These are phyloP conservation scores for Sextonia rubra DNA, from an alignment of 164 flowering plant genomes.

Conservation along the genomic window DNA sequence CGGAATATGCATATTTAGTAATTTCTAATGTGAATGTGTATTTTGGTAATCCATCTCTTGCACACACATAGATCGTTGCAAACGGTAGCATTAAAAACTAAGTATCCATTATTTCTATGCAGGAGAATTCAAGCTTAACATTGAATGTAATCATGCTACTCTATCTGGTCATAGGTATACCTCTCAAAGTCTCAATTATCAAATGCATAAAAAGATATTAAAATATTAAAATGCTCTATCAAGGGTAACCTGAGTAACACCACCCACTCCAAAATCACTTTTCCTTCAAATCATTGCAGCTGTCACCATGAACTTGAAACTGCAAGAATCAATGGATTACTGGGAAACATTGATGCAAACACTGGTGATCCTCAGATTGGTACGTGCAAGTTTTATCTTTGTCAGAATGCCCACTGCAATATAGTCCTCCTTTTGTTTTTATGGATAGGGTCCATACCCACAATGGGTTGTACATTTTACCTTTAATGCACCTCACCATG, in stretches of 20 bases:
- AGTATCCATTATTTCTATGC: constrained; percentile 14
- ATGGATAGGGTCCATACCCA: neutral
- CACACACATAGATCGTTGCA: too few species aligned
- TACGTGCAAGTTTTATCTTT: constrained; percentile 18
- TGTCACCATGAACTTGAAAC: constrained; percentile 99
- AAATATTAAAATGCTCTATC: neutral
- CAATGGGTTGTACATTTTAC: neutral
- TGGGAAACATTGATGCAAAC: constrained; percentile 96
- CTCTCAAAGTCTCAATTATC: constrained; percentile 1
- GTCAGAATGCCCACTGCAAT: neutral
- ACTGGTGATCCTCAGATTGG: constrained; percentile 96
- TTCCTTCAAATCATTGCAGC: constrained; percentile 29
- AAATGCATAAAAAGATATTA: neutral
- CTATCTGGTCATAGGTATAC: constrained; percentile 86
- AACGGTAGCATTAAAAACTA: too few species aligned
- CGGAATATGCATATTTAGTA: too few species aligned
- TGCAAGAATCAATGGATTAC: constrained; percentile 86
- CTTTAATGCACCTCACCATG: neutral
- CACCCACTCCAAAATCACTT: neutral
- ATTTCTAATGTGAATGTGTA: too few species aligned
- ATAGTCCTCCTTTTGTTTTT: too few species aligned
- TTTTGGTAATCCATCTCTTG: too few species aligned
- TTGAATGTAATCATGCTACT: constrained; percentile 98
- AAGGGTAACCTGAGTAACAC: neutral
- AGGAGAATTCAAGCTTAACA: constrained; percentile 93